Evolutionary conservation across 306 rosid genomes (phyloP).

Genomic region (Malus sieversii): DNA sequence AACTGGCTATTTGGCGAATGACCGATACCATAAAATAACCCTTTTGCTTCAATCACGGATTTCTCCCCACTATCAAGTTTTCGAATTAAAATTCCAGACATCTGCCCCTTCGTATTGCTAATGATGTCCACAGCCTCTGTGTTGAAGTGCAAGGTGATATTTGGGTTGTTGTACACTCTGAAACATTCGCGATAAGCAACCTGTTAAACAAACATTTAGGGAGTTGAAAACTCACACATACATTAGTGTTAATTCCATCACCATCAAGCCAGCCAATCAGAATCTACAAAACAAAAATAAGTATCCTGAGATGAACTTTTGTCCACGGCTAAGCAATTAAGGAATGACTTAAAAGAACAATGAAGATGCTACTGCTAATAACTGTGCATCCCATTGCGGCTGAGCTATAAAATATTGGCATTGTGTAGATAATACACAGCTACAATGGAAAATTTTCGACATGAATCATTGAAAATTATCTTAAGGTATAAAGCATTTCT

Average conservation of each 20-base stretch:
- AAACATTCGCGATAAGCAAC: slow-evolving; percentile 99
- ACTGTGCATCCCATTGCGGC: background rate
- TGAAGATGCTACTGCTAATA: background rate
- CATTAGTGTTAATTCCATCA: slow-evolving; percentile 47
- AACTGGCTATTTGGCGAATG: slow-evolving; percentile 83
- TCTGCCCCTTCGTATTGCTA: slow-evolving; percentile 83
- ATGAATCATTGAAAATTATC: slow-evolving; percentile 1
- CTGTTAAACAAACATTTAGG: slow-evolving; percentile 98
- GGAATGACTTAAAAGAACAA: background rate
- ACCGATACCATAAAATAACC: slow-evolving; percentile 91
- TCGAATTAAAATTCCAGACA: slow-evolving; percentile 76
- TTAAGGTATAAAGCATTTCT: background rate
- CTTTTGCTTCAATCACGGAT: slow-evolving; percentile 77
- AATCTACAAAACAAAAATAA: background rate
- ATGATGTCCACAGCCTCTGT: slow-evolving; percentile 81
- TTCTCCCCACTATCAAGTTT: slow-evolving; percentile 61
- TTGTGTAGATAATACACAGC: background rate
- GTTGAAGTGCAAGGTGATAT: slow-evolving; percentile 82
- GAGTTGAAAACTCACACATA: slow-evolving; percentile 81
- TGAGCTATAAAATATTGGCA: background rate
- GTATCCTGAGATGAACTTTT: slow-evolving; percentile 4
- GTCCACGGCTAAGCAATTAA: background rate
- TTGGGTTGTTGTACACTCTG: slow-evolving; percentile 95
- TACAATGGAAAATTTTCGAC: background rate
- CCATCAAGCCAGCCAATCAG: slow-evolving; percentile 22